Evolutionary conservation across 768 basidiomycete genomes (phyloP).

Genomic region (Stropharia rugosoannulata): DNA sequence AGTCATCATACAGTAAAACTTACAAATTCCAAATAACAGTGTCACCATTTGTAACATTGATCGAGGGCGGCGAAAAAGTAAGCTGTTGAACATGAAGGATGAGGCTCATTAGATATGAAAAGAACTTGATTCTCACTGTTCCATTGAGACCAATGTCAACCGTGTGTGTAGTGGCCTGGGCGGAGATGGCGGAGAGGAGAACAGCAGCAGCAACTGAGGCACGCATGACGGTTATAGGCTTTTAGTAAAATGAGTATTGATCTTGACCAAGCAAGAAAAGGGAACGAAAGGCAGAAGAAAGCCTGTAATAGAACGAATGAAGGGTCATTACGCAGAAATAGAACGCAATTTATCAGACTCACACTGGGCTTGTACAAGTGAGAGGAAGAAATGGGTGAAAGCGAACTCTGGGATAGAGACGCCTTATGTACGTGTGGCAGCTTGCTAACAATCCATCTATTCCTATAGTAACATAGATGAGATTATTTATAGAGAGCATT

Average conservation of each 20-base stretch:
- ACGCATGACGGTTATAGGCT: conserved; percentile 39
- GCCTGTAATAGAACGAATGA: conserved; percentile 3
- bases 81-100: conserved; percentile 23
- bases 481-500: conserved; percentile 11
- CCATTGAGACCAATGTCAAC: conserved; percentile 44
- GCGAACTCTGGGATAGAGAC: not conserved
- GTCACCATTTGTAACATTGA: conserved; percentile 43
- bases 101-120: not conserved
- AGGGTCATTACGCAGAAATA: not conserved
- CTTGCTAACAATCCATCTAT: conserved; percentile 1
- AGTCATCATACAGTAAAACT: conserved; percentile 15
- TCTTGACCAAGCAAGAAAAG: conserved; percentile 12
- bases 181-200: conserved; percentile 38
- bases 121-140: conserved; percentile 19
- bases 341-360: not conserved
- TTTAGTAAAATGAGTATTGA: conserved; percentile 12
- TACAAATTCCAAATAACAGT: conserved; percentile 54
- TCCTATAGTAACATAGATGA: conserved; percentile 16
- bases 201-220: conserved; percentile 45
- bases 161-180: conserved; percentile 32
- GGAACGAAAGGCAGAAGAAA: conserved; percentile 3
- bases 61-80: conserved; percentile 34
- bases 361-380: not conserved
- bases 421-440: conserved; percentile 14
- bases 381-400: conserved; percentile 6